Evolutionary conservation across 2,329 filamentous ascomycete species (phyloP).

Genomic region (Ophiobolus disseminans): DNA sequence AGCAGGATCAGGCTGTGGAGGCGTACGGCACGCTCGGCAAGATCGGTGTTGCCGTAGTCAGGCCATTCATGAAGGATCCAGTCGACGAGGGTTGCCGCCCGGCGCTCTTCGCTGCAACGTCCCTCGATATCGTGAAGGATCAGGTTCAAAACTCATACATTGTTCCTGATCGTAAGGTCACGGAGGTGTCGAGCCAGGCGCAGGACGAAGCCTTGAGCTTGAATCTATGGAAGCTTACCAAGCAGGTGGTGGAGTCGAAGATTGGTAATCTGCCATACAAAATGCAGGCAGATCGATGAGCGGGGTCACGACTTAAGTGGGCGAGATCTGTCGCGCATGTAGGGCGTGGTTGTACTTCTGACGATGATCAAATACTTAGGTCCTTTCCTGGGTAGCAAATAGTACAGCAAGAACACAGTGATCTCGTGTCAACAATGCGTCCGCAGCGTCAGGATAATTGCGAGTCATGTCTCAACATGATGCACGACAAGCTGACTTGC

Average conservation of each 20-base stretch:
- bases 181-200: conserved; percentile 52
- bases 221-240: conserved; percentile 56
- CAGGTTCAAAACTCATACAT: conserved; percentile 58
- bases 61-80: conserved; percentile 60
- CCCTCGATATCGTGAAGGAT: conserved; percentile 52
- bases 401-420: no score
- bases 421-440: no score
- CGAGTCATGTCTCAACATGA: no score
- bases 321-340: no score
- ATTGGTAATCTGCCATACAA: conserved; percentile 40
- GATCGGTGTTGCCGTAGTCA: conserved; percentile 52
- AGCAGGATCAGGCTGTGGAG: conserved; percentile 58
- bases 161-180: conserved; percentile 58
- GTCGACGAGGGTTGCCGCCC: conserved; percentile 57
- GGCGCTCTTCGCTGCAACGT: conserved; percentile 58
- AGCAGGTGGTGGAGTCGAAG: conserved; percentile 54
- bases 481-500: no score
- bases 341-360: no score
- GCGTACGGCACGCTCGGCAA: conserved; percentile 58
- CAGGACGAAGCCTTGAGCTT: conserved; percentile 53
- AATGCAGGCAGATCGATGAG: conserved; percentile 29
- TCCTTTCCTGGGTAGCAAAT: no score
- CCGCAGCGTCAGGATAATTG: no score
- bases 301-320: no score
- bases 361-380: no score